These are phyloP conservation scores for Graphilbum sp. DNA, from an alignment of 2,329 filamentous ascomycete genomes.

Conservation along the genomic window DNA sequence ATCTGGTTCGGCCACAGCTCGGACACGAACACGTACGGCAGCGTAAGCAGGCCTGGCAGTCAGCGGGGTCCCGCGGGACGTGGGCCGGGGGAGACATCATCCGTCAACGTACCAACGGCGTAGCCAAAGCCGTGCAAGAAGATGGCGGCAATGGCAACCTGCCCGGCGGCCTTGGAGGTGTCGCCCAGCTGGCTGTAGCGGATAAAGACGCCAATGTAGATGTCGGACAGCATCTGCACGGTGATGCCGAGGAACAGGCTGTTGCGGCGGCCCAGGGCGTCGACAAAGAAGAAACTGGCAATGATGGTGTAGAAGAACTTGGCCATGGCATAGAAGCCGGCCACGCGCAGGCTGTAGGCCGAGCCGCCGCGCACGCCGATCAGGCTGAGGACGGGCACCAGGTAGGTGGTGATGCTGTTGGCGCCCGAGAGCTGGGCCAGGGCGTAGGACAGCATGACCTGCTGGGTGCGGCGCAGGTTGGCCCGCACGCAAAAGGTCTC, in stretches of 20 bases:
- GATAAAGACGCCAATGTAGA: slow-evolving; percentile 25
- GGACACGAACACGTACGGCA: too few relatives aligned
- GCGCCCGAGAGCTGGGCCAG: slow-evolving; percentile 27
- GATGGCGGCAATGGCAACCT: too few relatives aligned
- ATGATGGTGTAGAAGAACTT: slow-evolving; percentile 25
- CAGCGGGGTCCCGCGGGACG: too few relatives aligned
- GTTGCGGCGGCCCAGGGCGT: slow-evolving; percentile 23
- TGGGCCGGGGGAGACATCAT: too few relatives aligned
- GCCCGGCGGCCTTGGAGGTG: too few relatives aligned
- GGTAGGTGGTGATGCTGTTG: slow-evolving; percentile 25
- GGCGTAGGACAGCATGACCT: too few relatives aligned
- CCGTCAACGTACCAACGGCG: too few relatives aligned
- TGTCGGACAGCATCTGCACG: slow-evolving; percentile 22
- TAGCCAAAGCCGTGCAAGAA: too few relatives aligned
- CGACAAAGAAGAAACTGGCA: slow-evolving; percentile 25
- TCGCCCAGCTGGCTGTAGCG: too few relatives aligned
- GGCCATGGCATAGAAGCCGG: slow-evolving; percentile 25
- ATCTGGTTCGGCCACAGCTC: too few relatives aligned
- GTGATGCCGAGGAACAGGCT: slow-evolving; percentile 15
- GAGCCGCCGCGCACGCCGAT: slow-evolving; percentile 17
- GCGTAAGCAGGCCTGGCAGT: too few relatives aligned
- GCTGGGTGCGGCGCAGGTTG: too few relatives aligned
- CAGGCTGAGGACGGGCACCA: slow-evolving; percentile 24
- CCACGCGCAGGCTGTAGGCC: slow-evolving; percentile 18
- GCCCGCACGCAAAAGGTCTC: slow-evolving; percentile 19